Base-by-base conservation (phyloP, 306 rosid species). In the Acacia crassicarpa region DNA sequence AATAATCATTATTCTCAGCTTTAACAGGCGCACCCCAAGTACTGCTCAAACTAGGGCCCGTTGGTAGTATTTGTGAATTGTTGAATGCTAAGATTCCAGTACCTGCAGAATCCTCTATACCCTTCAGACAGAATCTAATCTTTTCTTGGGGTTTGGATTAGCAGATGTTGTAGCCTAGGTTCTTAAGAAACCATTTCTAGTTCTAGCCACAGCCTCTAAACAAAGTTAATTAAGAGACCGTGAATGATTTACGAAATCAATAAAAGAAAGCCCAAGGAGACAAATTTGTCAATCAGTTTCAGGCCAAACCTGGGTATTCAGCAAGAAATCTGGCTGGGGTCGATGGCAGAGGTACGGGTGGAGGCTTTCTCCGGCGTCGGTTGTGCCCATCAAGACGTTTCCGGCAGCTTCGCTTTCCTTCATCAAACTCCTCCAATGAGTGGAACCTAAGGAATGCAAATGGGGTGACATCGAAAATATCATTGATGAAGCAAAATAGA, bases 321-420 rank as follows among this genome's bases (percentile, higher is more conserved):
- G 33, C 5, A 43, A 71, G 58, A 22, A 71, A 71, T 44, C 13
- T 71, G 23, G 53, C 58, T 5, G 75, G 15, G 25, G 9, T 83
- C 59, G 84, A 65, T 62, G 40, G 76, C 30, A 89, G 59, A 63
- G 94, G 73, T 48, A 85, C 92, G 4, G 91, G 89, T 77, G 87
- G 91, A 66, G 92, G 83, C 44, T 89, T 91, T 81, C 94, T 87
- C 72, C 94, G 56, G 56, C 94, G 92, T 40, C 90, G 81, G 76
- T 91, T 91, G 86, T 91, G 94, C 13, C 94, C 94, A 62, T 84
- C 91, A 23, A 91, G 92, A 49, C 94, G 89, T 80, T 91, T 91
- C 67, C 94, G 71, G 82, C 94, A 91, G 85, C 94, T 91, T 46
- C 91, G 81, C 87, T 91, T 91, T 70, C 79, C 89, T 78, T 89